These are phyloP conservation scores for Pyrenophora seminiperda DNA, from an alignment of 2,329 filamentous ascomycete genomes.

Conservation along the genomic window DNA sequence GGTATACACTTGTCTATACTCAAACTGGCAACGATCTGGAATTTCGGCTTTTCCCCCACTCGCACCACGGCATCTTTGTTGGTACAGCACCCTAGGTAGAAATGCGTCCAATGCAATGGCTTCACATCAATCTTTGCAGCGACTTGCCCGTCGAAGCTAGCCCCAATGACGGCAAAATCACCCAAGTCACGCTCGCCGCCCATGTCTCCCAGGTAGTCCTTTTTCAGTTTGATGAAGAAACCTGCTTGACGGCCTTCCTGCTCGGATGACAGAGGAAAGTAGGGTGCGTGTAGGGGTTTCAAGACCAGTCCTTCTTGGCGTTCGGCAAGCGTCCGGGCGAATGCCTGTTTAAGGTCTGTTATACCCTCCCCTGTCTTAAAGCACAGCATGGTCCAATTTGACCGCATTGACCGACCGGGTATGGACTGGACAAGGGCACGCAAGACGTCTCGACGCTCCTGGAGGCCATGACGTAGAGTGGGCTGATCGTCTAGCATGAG, in stretches of 20 bases:
- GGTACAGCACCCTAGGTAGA: slow-evolving; percentile 75
- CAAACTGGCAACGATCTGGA: slow-evolving; percentile 66
- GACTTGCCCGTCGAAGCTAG: slow-evolving; percentile 68
- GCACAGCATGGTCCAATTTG: slow-evolving; percentile 69
- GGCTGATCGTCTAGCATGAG: slow-evolving; percentile 61
- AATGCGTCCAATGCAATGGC: slow-evolving; percentile 75
- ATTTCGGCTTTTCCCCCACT: slow-evolving; percentile 61
- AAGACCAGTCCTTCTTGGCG: slow-evolving; percentile 80
- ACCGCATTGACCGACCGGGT: slow-evolving; percentile 68
- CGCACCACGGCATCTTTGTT: slow-evolving; percentile 67
- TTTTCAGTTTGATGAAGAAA: slow-evolving; percentile 83
- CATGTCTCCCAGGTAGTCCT: slow-evolving; percentile 79
- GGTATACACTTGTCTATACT: slow-evolving; percentile 55
- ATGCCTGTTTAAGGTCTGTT: slow-evolving; percentile 51
- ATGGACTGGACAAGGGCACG: slow-evolving; percentile 60
- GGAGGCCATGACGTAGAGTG: slow-evolving; percentile 60
- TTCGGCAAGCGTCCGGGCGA: slow-evolving; percentile 68
- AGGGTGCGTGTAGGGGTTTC: slow-evolving; percentile 76
- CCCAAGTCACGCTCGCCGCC: slow-evolving; percentile 70
- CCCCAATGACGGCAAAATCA: slow-evolving; percentile 81
- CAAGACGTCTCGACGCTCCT: slow-evolving; percentile 65
- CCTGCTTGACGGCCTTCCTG: slow-evolving; percentile 35
- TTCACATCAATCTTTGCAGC: slow-evolving; percentile 62
- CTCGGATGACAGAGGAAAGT: slow-evolving; percentile 59
- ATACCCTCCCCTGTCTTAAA: slow-evolving; percentile 55